Evolutionary conservation across 768 basidiomycete genomes (phyloP), one percentile per base, ranked within the genome.

Genomic region (Amanita pallidorosea): DNA sequence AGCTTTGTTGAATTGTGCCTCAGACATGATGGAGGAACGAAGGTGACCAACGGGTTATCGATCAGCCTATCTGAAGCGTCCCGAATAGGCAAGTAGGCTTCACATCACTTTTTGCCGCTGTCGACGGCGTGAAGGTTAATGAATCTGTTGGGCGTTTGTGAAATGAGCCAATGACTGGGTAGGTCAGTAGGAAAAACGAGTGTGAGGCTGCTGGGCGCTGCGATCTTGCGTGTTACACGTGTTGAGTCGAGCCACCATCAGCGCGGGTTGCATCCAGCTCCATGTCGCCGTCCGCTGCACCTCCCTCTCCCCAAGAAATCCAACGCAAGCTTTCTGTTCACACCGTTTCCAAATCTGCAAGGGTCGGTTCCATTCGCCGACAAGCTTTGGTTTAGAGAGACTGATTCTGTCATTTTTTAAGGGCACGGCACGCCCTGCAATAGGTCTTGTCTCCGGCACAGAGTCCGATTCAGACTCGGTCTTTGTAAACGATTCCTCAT

Each of bases 401-500:
- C 48, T 46, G 45, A 53, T n/a, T 48, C 46, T 54, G 23, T 31
- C 44, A 51, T 36, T n/a, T n/a, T n/a, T n/a, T 8, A 45, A 51
- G 50, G 55, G 55, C 52, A 54, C 51, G 27, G 56, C 53, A 55
- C 56, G n/a, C 47, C 40, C 54, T 41, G 50, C 56, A 55, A 60
- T 63, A 17, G 63, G 63, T 17, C 60, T 56, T 37, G 70, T 83
- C 12, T 87, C 87, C 51, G 84, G 85, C 33, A 86, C 81, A 52
- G 88, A 91, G 64, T 88, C 85, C n/a, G 88, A 90, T 65, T 89
- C 87, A 36, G 88, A 91, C 66, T 85, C 86, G 5, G 70, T 79
- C 50, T 58, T 80, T 54, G 67, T 75, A 1, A 76, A 81, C 31
- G 85, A 84, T 56, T 57, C 73, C 34, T 60, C 69, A 44, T 64